Conservation (phyloP, 768 basidiomycete species). For the Calocybe gangraenosa region DNA sequence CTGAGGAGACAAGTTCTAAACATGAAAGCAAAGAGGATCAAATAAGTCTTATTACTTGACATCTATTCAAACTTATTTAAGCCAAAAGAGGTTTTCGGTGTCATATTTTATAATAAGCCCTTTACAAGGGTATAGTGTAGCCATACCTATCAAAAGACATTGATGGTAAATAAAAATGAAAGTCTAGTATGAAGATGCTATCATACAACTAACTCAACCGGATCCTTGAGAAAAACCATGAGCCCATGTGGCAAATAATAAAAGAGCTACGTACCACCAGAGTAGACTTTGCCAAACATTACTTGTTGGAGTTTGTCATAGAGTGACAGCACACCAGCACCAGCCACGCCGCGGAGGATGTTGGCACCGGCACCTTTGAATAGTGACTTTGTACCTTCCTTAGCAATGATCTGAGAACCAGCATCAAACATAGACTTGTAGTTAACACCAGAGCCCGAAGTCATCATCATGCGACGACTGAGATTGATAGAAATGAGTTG, state of each 20-base stretch:
- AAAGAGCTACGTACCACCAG: constrained; percentile 65
- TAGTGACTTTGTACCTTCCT: constrained; percentile 93
- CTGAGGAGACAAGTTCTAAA: too few species aligned
- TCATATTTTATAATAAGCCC: constrained; percentile 27
- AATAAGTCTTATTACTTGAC: too few species aligned
- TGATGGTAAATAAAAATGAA: constrained; percentile 25
- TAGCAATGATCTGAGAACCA: constrained; percentile 84
- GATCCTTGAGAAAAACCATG: constrained; percentile 30
- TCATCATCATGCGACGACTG: constrained; percentile 99
- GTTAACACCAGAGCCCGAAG: constrained; percentile 90
- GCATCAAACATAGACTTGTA: constrained; percentile 99
- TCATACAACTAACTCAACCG: constrained; percentile 34
- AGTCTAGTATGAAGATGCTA: constrained; percentile 31
- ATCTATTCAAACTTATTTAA: too few species aligned
- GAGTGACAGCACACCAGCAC: constrained; percentile 97
- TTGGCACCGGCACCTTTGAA: constrained; percentile 99
- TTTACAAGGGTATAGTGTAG: constrained; percentile 38
- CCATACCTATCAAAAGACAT: constrained; percentile 31
- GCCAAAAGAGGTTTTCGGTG: constrained; percentile 1
- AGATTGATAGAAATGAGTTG: constrained; percentile 20
- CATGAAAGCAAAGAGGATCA: too few species aligned
- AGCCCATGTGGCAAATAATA: background rate
- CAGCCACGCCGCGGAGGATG: constrained; percentile 98
- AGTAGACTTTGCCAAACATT: constrained; percentile 99
- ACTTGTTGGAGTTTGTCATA: constrained; percentile 98